Conservation (phyloP, 2,329 filamentous ascomycete species). For the Fusarium acutatum region DNA sequence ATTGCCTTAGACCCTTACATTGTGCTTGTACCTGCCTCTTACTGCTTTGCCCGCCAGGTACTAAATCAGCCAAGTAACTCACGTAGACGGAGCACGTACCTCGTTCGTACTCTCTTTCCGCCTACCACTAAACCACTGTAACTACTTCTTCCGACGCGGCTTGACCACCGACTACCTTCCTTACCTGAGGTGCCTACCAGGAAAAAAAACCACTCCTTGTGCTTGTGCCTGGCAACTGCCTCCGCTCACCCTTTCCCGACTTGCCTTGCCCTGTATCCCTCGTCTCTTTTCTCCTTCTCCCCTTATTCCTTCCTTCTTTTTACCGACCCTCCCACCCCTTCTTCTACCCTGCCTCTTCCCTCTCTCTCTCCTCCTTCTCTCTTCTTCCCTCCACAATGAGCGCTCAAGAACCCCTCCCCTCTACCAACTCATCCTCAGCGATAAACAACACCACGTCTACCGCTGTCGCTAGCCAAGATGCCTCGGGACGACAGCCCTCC, state of each 20-base stretch:
- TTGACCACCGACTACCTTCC: slow-evolving; percentile 21
- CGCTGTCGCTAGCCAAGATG: slow-evolving; percentile 58
- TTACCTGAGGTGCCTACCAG: slow-evolving; percentile 3
- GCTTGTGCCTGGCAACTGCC: slow-evolving; percentile 36
- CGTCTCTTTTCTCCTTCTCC: slow-evolving; percentile 41
- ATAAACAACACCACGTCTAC: slow-evolving; percentile 42
- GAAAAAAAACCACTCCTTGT: slow-evolving; percentile 33
- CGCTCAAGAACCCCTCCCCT: slow-evolving; percentile 38
- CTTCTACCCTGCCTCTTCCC: slow-evolving; percentile 39
- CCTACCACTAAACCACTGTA: slow-evolving; percentile 20
- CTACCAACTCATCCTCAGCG: slow-evolving; percentile 38
- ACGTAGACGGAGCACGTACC: slow-evolving; percentile 28
- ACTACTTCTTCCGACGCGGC: slow-evolving; percentile 19
- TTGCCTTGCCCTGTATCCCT: slow-evolving; percentile 30
- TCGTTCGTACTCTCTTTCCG: slow-evolving; percentile 34
- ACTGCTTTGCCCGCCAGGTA: slow-evolving; percentile 27
- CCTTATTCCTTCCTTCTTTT: slow-evolving; percentile 42
- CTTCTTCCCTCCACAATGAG: slow-evolving; percentile 48
- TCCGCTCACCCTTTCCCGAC: slow-evolving; percentile 36
- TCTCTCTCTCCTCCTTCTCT: slow-evolving; percentile 40
- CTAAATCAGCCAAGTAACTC: slow-evolving; percentile 22
- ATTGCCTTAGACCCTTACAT: neutral
- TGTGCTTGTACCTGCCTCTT: slow-evolving; percentile 33
- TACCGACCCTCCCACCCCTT: slow-evolving; percentile 42
- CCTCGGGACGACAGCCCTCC: slow-evolving; percentile 71